Evolutionary conservation across 2,329 filamentous ascomycete genomes (phyloP), one percentile per base, ranked within the genome.

Genomic region (Colletotrichum incanum): DNA sequence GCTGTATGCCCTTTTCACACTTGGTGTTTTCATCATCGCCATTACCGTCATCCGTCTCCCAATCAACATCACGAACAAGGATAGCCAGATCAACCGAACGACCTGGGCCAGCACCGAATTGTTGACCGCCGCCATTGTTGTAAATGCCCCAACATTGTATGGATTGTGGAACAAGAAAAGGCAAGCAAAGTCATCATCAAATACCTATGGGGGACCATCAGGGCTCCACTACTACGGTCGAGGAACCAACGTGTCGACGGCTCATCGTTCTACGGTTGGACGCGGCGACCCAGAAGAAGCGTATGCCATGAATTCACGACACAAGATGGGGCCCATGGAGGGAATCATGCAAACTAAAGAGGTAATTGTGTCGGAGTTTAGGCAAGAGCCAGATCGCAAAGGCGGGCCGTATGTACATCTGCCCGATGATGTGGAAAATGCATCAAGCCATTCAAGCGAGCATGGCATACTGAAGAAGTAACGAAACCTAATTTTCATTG

Each of bases 91-190:
- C 7, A 81, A 79, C 55, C 78, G 82, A 20, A 81, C 81, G 5
- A 81, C 80, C 1, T 84, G 82, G 79, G 81, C 81, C 6, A 82
- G 80, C 47, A 78, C 78, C 5, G 83, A 84, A 67, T 77, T 84
- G n/a, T 54, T 72, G 11, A 69, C 65, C n/a, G 65, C 69, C 31
- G 69, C 69, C 5, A 39, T 72, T 20, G 81, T 84, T 7, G 82
- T 84, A 26, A 84, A 84, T 64, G 78, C 79, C 0, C 82, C 82
- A 1, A 81, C 81, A 0, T 69, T 84, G 12, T 83, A 81, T 65
- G 80, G 78, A 3, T 71, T 81, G 1, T 81, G 78, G 78, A 81
- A 81, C 41, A 78, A 78, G 56, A 66, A 59, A 12, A 72, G 65
- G 45, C 69, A 75, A 49, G 72, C 76, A 7, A 78, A 74, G 43